Conservation (phyloP, 2,329 filamentous ascomycete genomes). For the Microdochium bolleyi region DNA sequence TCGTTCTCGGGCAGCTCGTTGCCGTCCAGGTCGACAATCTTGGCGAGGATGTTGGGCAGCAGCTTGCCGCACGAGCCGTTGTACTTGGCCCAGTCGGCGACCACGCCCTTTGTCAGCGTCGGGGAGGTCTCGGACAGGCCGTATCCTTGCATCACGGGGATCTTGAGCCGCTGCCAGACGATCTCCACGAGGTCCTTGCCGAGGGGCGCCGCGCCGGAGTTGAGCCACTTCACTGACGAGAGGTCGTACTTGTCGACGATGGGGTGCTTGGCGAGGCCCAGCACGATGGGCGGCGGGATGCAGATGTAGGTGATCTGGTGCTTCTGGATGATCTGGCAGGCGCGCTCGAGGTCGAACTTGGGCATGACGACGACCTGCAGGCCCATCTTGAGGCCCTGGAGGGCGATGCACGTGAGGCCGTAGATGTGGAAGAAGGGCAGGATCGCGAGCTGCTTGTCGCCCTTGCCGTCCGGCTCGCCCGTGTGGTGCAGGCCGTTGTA, state of each 20-base stretch:
- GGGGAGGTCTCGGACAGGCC: constrained; percentile 84
- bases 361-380: constrained; percentile 63
- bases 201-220: constrained; percentile 79
- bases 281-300: constrained; percentile 75
- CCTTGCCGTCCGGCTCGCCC: constrained; percentile 50
- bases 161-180: constrained; percentile 63
- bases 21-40: constrained; percentile 62
- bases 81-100: constrained; percentile 67
- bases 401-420: constrained; percentile 65
- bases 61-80: constrained; percentile 75
- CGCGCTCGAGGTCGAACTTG: constrained; percentile 74
- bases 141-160: constrained; percentile 88
- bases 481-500: constrained; percentile 44
- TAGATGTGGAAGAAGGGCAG: constrained; percentile 92
- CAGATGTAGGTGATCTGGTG: constrained; percentile 71
- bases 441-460: constrained; percentile 70
- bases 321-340: constrained; percentile 69
- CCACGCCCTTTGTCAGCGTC: constrained; percentile 64
- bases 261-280: constrained; percentile 74
- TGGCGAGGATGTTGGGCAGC: constrained; percentile 71
- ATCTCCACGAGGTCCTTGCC: constrained; percentile 72
- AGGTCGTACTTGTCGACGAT: constrained; percentile 75
- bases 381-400: constrained; percentile 59
- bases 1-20: constrained; percentile 46
- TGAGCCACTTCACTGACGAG: constrained; percentile 71